Percentiles rank a stretch among this genome's conserved stretches.
phyloP scores from a whole-genome alignment of 1,284 basidiomycete genomes.

The Tilletia horrida region DNA sequence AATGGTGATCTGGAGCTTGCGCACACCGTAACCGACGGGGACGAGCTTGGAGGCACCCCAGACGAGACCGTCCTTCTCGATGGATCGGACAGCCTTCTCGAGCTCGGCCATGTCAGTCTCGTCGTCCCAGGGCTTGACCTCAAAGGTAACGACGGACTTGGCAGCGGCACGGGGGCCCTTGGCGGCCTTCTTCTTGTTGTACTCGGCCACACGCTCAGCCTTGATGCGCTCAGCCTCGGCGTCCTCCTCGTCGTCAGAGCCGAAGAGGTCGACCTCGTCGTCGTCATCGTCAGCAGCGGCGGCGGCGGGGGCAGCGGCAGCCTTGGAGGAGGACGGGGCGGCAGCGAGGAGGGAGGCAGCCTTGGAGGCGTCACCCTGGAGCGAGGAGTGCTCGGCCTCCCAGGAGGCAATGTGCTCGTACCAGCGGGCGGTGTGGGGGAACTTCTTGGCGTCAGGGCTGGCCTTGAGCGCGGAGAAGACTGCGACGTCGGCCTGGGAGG shows the following conservation, averaged over 20 bases:
- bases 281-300: slow-evolving; percentile 62
- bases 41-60: slow-evolving; percentile 87
- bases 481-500: slow-evolving; percentile 93
- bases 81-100: slow-evolving; percentile 77
- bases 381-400: slow-evolving; percentile 47
- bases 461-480: slow-evolving; percentile 78
- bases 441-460: slow-evolving; percentile 61
- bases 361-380: slow-evolving; percentile 51
- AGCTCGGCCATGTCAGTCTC: slow-evolving; percentile 92
- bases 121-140: slow-evolving; percentile 97
- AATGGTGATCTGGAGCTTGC: slow-evolving; percentile 86
- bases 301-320: not conserved
- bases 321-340: slow-evolving; percentile 21
- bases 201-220: slow-evolving; percentile 88
- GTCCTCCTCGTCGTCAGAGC: slow-evolving; percentile 80
- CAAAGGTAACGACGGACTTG: slow-evolving; percentile 88
- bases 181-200: slow-evolving; percentile 86
- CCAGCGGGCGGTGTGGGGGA: slow-evolving; percentile 85
- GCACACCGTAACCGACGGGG: slow-evolving; percentile 88
- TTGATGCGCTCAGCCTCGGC: slow-evolving; percentile 91
- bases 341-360: slow-evolving; percentile 42
- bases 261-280: slow-evolving; percentile 90
- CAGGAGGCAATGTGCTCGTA: slow-evolving; percentile 62
- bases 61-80: slow-evolving; percentile 85
- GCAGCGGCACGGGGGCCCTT: slow-evolving; percentile 65